Evolutionary conservation across 2,329 filamentous ascomycete genomes (phyloP), one percentile per base, ranked within the genome.

Genomic region (Diaporthe sp.): DNA sequence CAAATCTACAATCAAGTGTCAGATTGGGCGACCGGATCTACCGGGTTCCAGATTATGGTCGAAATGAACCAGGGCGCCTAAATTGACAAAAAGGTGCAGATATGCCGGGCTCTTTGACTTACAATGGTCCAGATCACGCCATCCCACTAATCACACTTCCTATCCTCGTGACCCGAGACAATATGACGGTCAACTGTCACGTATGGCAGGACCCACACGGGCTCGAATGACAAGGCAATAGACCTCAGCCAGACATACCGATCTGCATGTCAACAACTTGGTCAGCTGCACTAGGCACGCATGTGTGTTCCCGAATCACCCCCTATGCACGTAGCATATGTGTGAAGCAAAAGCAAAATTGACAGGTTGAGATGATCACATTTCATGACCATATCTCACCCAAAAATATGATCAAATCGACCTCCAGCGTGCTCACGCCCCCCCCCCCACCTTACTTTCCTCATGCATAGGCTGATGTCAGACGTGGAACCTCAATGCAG

Each of bases 331-430:
- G 12, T 27, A 37, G 63, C 44, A 51, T 44, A 37, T 68, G 32
- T 25, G 30, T 66, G 63, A 47, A 53, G 32, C 47, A 68, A 13
- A 68, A 68, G 63, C 63, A 68, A 68, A 68, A 53, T 68, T 68
- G 63, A 68, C 63, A 68, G 63, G 63, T 53, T 51, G 47, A 68
- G 44, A 68, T 53, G 63, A 10, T 68, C 63, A 68, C 30, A 68
- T 68, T 51, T 68, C 47, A 68, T 35, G 22, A 30, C 32, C 47
- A 68, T 27, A 66, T 66, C 44, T 68, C 47, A n/a, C 25, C 35
- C 4, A 7, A 19, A 32, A 39, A 68, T 53, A 27, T 68, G 63
- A 68, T 27, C 15, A 9, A 68, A 68, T 51, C 44, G 44, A 30
- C 47, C n/a, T 51, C 63, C 63, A 27, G n/a, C 32, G n/a, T 22